Percentiles rank a stretch among this genome's conserved stretches.
Evolutionary conservation across 192 early-diverging fungal species (phyloP).

Genomic region (Gonapodya prolifera): DNA sequence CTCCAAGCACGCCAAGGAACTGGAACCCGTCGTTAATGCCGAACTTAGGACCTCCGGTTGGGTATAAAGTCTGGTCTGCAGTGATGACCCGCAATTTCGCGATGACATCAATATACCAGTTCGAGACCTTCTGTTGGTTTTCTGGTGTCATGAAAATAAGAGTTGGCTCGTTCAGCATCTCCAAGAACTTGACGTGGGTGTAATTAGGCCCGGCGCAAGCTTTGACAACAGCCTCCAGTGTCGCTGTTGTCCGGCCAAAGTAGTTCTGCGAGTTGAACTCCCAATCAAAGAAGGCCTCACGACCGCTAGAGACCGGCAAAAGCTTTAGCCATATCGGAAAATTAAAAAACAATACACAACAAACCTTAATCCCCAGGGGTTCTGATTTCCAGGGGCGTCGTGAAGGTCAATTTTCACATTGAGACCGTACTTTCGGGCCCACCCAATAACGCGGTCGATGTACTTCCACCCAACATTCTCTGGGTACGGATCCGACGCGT

Average conservation of each 20-base stretch:
- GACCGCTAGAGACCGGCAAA: conserved; percentile 1
- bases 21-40: not conserved
- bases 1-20: not conserved
- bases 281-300: conserved; percentile 22
- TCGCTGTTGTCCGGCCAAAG: conserved; percentile 33
- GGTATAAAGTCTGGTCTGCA: not conserved
- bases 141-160: conserved; percentile 9
- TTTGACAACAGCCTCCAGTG: conserved; percentile 33
- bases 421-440: conserved; percentile 49
- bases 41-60: not conserved
- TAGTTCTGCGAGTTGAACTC: conserved; percentile 24
- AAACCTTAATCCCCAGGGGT: conserved; percentile 37
- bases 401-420: conserved; percentile 60
- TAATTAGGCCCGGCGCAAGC: conserved; percentile 34
- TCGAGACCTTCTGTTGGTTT: conserved; percentile 10
- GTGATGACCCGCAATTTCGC: conserved; percentile 14
- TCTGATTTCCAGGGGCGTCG: conserved; percentile 58
- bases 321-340: not conserved
- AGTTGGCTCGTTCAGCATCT: conserved; percentile 35
- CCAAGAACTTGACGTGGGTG: conserved; percentile 30
- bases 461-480: conserved; percentile 39
- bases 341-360: not conserved
- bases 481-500: conserved; percentile 44
- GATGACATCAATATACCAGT: conserved; percentile 27
- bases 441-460: conserved; percentile 36